Percentiles rank a stretch among this genome's conserved stretches.
Conservation (phyloP, 2,329 filamentous ascomycete species). For the Pestalotiopsis sp. region DNA sequence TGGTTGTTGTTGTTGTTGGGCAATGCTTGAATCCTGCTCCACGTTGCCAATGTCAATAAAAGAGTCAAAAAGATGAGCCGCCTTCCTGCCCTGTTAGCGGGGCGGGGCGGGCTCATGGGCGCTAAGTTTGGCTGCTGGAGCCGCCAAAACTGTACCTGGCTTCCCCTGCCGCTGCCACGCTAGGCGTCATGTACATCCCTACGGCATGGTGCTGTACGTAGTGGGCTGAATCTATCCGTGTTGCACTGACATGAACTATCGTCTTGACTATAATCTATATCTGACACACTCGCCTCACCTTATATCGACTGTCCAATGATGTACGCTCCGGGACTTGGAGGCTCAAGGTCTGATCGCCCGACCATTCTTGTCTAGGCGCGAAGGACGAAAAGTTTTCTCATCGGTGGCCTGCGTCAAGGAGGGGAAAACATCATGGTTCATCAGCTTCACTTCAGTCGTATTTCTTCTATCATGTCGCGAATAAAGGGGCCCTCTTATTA, state of each 20-base stretch:
- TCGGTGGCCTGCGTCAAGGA: not conserved
- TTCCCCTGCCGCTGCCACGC: no score
- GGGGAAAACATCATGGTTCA: not conserved
- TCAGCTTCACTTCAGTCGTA: not conserved
- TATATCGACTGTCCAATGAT: not conserved
- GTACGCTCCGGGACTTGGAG: not conserved
- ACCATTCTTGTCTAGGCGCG: not conserved
- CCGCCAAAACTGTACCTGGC: no score
- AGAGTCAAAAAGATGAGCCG: no score
- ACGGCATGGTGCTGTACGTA: no score
- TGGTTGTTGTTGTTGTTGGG: not conserved
- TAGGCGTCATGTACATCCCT: no score
- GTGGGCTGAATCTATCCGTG: no score
- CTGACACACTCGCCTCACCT: not conserved
- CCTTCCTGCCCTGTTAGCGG: no score
- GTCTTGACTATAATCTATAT: not conserved
- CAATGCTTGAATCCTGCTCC: not conserved
- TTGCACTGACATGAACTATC: not conserved
- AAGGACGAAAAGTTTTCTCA: not conserved
- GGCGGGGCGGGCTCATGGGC: no score
- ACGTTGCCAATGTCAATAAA: not conserved
- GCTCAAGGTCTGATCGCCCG: not conserved
- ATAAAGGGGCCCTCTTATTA: conserved; percentile 7
- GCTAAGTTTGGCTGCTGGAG: no score
- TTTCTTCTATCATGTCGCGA: conserved; percentile 3